Conservation (phyloP, 768 basidiomycete species). For the Suillus subaureus region DNA sequence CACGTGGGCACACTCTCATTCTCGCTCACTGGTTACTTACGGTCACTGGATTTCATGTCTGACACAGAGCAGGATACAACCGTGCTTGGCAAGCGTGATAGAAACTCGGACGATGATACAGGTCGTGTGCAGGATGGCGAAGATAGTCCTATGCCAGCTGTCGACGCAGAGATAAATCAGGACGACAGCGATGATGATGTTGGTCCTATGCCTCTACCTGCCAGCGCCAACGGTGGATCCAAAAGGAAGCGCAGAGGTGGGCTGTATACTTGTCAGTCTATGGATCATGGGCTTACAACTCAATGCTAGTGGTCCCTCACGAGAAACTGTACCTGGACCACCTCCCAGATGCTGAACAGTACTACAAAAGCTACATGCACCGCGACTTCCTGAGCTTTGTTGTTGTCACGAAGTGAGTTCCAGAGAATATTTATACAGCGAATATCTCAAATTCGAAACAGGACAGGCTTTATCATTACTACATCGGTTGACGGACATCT, state of each 20-base stretch:
- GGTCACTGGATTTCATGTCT: conserved; percentile 35
- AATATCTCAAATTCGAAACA: conserved; percentile 34
- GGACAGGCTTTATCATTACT: conserved; percentile 92
- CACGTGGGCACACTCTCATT: conserved; percentile 1
- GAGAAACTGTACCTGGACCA: conserved; percentile 93
- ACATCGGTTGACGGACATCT: conserved; percentile 94
- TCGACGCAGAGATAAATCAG: conserved; percentile 26
- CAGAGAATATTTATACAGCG: not conserved
- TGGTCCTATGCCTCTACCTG: conserved; percentile 83
- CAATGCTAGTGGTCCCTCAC: conserved; percentile 79
- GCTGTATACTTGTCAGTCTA: conserved; percentile 20
- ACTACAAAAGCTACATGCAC: conserved; percentile 99
- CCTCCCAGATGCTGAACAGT: conserved; percentile 89
- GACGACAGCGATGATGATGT: conserved; percentile 75
- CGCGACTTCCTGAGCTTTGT: conserved; percentile 88
- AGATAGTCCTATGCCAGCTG: conserved; percentile 26
- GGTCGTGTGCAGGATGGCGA: conserved; percentile 11
- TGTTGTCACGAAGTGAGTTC: conserved; percentile 79
- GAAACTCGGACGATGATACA: conserved; percentile 36
- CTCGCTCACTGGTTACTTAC: not conserved
- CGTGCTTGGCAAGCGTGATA: conserved; percentile 66
- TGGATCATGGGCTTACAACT: conserved; percentile 15
- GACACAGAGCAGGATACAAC: conserved; percentile 51
- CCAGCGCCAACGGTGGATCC: conserved; percentile 33
- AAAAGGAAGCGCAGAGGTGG: conserved; percentile 88